Evolutionary conservation across 1,284 basidiomycete species (phyloP), one percentile per base, ranked within the genome.

Genomic region (Vanrija humicola): DNA sequence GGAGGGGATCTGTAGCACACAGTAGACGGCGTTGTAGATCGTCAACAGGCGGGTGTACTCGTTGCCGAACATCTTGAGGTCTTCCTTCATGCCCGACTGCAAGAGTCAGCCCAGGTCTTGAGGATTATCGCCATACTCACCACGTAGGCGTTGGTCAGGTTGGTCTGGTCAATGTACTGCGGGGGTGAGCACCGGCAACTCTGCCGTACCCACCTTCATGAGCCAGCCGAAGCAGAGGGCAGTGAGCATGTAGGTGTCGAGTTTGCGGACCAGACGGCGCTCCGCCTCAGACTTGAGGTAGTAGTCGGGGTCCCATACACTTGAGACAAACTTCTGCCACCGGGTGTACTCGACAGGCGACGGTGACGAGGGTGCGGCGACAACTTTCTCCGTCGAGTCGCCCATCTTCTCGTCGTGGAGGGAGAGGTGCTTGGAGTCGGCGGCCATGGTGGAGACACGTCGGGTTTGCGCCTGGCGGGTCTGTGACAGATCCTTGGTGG

Each of bases 281-380:
- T 65, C 64, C 5, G 59, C 62, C 44, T 57, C 53, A 6, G 61
- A 63, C 34, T 65, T 65, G 23, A 59, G 56, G 45, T 65, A 63
- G 46, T 59, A 65, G 47, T 65, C 63, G 29, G 44, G 28, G 15
- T 46, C 44, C 44, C 44, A 46, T 8, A 46, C 44, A 3, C 15
- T 4, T 9, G 44, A 46, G 19, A 46, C 44, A 16, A 46, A 46
- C 28, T 46, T 46, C 16, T 46, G 21, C 44, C 44, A 46, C 34
- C 34, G 34, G 14, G 34, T 34, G 14, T 34, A 34, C 34, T 34
- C 14, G 34, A 14, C 12, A 14, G 34, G 10, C 4, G 14, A 14
- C 12, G 34, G 34, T 5, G 34, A 5, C 9, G 34, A 2, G 4
- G 34, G 34, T 12, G 34, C 34, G 12, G 12, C 9, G 2, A 34